These are phyloP conservation scores for Dipteronia dyeriana DNA, from an alignment of 345 rosid genomes.

Conservation along the genomic window DNA sequence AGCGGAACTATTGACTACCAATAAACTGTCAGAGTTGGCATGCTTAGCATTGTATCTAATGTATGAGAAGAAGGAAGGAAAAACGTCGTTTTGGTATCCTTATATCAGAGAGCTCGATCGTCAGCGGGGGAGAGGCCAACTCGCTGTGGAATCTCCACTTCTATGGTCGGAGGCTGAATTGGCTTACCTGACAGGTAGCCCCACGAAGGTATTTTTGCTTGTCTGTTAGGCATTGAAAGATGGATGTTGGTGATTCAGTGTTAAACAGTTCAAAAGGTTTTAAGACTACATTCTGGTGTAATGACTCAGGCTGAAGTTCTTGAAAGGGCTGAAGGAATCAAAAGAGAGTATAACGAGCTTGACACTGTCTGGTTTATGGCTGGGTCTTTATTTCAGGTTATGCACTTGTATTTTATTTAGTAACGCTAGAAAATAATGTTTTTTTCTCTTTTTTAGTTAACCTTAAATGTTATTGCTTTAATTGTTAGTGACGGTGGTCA, in stretches of 20 bases:
- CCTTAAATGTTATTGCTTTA: slow-evolving; percentile 2
- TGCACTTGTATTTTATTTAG: slow-evolving; percentile 4
- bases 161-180: slow-evolving; percentile 88
- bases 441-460: neutral
- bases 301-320: slow-evolving; percentile 77
- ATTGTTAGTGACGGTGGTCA: slow-evolving; percentile 7
- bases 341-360: slow-evolving; percentile 89
- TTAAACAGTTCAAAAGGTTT: slow-evolving; percentile 17
- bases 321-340: slow-evolving; percentile 86
- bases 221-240: neutral
- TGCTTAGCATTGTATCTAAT: slow-evolving; percentile 91
- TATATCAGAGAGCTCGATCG: slow-evolving; percentile 97
- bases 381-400: slow-evolving; percentile 96
- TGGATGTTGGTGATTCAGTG: slow-evolving; percentile 3
- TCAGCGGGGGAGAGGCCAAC: slow-evolving; percentile 91
- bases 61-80: slow-evolving; percentile 99
- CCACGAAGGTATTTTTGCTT: slow-evolving; percentile 63
- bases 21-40: slow-evolving; percentile 89
- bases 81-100: slow-evolving; percentile 91
- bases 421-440: neutral
- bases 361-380: slow-evolving; percentile 99
- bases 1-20: slow-evolving; percentile 91
- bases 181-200: slow-evolving; percentile 90
- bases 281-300: slow-evolving; percentile 24
- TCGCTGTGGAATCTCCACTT: slow-evolving; percentile 94